Percentiles rank a stretch among this genome's conserved stretches.
Evolutionary conservation across 345 rosid genomes (phyloP).

Genomic region (Abelmoschus esculentus): DNA sequence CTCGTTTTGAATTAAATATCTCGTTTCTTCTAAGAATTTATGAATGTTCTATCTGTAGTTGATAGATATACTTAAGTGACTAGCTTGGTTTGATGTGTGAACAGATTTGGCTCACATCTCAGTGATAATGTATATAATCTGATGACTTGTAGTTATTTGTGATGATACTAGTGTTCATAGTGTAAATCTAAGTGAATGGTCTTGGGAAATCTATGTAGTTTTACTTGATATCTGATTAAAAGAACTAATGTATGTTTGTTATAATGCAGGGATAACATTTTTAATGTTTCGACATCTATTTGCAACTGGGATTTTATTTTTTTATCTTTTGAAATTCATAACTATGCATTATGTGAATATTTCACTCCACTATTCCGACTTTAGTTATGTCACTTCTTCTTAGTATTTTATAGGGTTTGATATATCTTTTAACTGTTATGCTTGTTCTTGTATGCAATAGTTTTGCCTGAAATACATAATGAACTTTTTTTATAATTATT

Average conservation of each 20-base stretch:
- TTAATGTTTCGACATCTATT: not conserved
- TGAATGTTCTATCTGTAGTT: not conserved
- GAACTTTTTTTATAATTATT: constrained; percentile 14
- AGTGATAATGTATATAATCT: not conserved
- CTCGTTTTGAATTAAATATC: not conserved
- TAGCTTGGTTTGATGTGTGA: not conserved
- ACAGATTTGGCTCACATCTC: not conserved
- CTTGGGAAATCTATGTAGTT: not conserved
- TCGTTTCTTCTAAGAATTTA: not conserved
- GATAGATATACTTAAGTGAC: not conserved
- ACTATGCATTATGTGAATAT: not conserved
- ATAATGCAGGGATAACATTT: not conserved
- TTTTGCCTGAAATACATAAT: constrained; percentile 7
- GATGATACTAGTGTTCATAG: not conserved
- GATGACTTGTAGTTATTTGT: not conserved
- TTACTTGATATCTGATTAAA: not conserved
- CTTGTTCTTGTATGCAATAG: not conserved
- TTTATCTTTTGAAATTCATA: not conserved
- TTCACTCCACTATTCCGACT: not conserved
- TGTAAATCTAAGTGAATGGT: not conserved
- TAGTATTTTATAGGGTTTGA: not conserved
- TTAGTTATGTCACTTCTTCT: not conserved
- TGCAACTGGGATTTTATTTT: not conserved
- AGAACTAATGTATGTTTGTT: not conserved
- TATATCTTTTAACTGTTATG: not conserved